Evolutionary conservation across 2,329 filamentous ascomycete species (phyloP), one percentile per base, ranked within the genome.

Genomic region (Cytospora leucostoma): DNA sequence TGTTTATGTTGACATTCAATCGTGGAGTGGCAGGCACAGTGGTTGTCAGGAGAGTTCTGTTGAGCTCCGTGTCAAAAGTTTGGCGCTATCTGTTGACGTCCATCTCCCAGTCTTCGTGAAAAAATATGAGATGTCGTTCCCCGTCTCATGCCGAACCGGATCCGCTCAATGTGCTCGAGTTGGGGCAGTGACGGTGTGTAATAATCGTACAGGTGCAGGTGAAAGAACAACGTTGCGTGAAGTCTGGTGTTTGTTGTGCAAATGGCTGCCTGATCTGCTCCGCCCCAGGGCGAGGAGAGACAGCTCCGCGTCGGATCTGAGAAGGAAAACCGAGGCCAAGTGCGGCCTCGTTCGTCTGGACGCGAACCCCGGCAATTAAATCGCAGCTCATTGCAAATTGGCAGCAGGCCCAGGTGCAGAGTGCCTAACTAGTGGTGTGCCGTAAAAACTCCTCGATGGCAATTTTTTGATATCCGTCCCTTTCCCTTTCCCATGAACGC

Each of bases 11-110:
- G 64, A 55, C 61, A 66, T 66, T 66, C 57, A 64, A 58, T 65
- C 61, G 61, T 55, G 40, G 37, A 53, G 53, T 61, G 59, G 59
- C 51, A 61, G 64, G 64, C 64, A 66, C 64, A 66, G 57, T 63
- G 63, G 64, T 64, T 66, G 64, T 56, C 56, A 66, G 64, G 64
- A 66, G 61, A 64, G 61, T 66, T 66, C 61, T 64, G 64, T 56
- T 66, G 64, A 64, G 64, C 64, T 66, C 64, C 64, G 61, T 58
- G 64, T 64, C 64, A 66, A 47, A 47, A 61, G 64, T 66, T 66
- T 64, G 64, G 64, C 64, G 64, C 64, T 66, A 66, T 66, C 64
- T 66, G 64, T 64, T 66, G 64, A 61, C 50, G 61, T 66, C 58
- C 64, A 57, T 61, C 57, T 66, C 61, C 61, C 58, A 44, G 61